Evolutionary conservation across 2,329 filamentous ascomycete species (phyloP).

Genomic region (Neopestalotiopsis rosae): DNA sequence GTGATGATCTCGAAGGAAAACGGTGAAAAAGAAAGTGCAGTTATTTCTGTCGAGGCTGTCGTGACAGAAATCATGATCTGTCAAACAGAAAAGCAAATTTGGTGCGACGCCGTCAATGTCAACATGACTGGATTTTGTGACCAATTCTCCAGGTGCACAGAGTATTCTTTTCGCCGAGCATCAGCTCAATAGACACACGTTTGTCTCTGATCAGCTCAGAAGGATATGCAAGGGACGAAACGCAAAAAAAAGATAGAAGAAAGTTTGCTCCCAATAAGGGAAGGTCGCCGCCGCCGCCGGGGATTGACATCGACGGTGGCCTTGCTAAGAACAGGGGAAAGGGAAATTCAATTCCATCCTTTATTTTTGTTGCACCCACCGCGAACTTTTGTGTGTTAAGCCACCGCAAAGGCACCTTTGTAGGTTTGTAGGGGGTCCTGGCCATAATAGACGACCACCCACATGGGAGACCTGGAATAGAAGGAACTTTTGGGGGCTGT

Average conservation of each 20-base stretch:
- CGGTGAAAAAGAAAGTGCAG: not conserved
- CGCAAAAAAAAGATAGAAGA: not conserved
- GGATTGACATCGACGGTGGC: not conserved
- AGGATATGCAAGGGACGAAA: constrained; percentile 12
- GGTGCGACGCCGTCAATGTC: not conserved
- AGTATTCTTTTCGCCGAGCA: not conserved
- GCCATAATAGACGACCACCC: not conserved
- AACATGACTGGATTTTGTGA: not conserved
- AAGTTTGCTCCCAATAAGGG: not conserved
- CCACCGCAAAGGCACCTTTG: not conserved
- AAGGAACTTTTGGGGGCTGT: not conserved
- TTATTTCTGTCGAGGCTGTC: not conserved
- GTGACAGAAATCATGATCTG: not conserved
- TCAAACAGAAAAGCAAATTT: not conserved
- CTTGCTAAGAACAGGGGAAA: not conserved
- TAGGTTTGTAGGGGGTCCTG: not conserved
- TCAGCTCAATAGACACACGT: not conserved
- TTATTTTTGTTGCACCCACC: not conserved
- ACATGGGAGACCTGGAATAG: not conserved
- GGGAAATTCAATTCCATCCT: not conserved
- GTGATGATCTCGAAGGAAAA: not conserved
- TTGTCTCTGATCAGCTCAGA: not conserved
- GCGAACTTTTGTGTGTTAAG: not conserved
- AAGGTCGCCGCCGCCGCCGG: not conserved
- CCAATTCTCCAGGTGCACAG: not conserved